Percentiles rank a stretch among this genome's conserved stretches.
Evolutionary conservation across 2,329 filamentous ascomycete species (phyloP).

Genomic region (Stagonosporopsis chrysanthemi): DNA sequence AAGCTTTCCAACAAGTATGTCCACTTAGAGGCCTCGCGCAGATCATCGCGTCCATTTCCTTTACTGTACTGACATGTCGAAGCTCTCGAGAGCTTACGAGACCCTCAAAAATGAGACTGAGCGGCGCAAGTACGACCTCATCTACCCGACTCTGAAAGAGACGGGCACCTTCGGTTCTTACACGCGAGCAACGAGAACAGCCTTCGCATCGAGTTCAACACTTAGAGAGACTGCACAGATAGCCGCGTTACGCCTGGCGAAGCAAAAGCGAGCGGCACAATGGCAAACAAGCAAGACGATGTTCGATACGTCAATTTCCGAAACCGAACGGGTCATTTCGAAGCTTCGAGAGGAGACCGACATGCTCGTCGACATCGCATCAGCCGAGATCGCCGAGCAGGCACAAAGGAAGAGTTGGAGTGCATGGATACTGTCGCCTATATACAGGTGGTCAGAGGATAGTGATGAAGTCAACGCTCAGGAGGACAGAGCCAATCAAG

Average conservation of each 20-base stretch:
- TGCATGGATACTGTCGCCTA: slow-evolving; percentile 33
- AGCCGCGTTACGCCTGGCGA: slow-evolving; percentile 35
- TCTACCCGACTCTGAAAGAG: slow-evolving; percentile 39
- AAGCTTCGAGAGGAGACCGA: slow-evolving; percentile 39
- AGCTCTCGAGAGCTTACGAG: slow-evolving; percentile 49
- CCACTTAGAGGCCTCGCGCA: too few relatives aligned
- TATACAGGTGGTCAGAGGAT: slow-evolving; percentile 38
- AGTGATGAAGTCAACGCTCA: slow-evolving; percentile 45
- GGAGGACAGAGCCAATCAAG: slow-evolving; percentile 42
- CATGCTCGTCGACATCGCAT: slow-evolving; percentile 32
- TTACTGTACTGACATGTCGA: slow-evolving; percentile 9
- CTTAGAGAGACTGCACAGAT: slow-evolving; percentile 31
- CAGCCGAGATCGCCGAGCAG: slow-evolving; percentile 38
- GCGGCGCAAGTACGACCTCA: slow-evolving; percentile 44
- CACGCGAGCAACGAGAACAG: background rate
- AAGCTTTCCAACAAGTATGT: slow-evolving; percentile 48
- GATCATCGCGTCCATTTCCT: too few relatives aligned
- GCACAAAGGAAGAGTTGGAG: slow-evolving; percentile 45
- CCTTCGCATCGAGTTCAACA: background rate
- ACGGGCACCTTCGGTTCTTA: background rate
- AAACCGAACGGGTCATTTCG: slow-evolving; percentile 27
- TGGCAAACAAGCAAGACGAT: slow-evolving; percentile 34
- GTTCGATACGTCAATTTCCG: slow-evolving; percentile 23
- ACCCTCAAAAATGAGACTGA: slow-evolving; percentile 44
- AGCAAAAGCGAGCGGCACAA: slow-evolving; percentile 38